Evolutionary conservation across 2,329 filamentous ascomycete species (phyloP).

Genomic region (Rhinocladiella similis): DNA sequence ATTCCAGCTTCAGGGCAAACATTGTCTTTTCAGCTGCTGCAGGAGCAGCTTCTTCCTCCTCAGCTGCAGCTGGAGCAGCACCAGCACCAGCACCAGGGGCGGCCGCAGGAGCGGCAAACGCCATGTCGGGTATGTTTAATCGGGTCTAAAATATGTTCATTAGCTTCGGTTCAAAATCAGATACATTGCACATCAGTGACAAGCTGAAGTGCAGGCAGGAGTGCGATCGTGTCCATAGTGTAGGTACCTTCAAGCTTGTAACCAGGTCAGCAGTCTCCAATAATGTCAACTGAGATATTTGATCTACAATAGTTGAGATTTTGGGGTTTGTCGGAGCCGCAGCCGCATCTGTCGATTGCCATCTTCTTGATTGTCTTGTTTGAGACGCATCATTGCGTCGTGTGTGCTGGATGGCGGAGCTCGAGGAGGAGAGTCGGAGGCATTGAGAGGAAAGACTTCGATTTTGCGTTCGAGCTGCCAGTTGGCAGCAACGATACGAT

Average conservation of each 20-base stretch:
- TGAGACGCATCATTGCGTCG: constrained; percentile 31
- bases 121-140: constrained; percentile 97
- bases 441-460: constrained; percentile 32
- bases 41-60: constrained; percentile 85
- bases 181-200: neutral
- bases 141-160: constrained; percentile 61
- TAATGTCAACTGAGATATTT: constrained; percentile 97
- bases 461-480: constrained; percentile 29
- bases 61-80: constrained; percentile 59
- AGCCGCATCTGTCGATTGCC: constrained; percentile 79
- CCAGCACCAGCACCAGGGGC: constrained; percentile 56
- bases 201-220: neutral
- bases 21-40: constrained; percentile 91
- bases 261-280: constrained; percentile 97
- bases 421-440: constrained; percentile 42
- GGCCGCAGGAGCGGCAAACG: constrained; percentile 81
- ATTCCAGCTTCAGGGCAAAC: constrained; percentile 92
- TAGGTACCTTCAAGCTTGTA: constrained; percentile 81
- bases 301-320: constrained; percentile 91
- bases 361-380: constrained; percentile 62
- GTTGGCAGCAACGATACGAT: constrained; percentile 23
- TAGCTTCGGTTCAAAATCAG: constrained; percentile 2
- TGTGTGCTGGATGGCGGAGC: constrained; percentile 40
- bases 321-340: constrained; percentile 74
- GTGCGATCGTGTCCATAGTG: neutral